Evolutionary conservation across 192 early-diverging fungal genomes (phyloP).

Genomic region (Gorgonomyces haynaldii): DNA sequence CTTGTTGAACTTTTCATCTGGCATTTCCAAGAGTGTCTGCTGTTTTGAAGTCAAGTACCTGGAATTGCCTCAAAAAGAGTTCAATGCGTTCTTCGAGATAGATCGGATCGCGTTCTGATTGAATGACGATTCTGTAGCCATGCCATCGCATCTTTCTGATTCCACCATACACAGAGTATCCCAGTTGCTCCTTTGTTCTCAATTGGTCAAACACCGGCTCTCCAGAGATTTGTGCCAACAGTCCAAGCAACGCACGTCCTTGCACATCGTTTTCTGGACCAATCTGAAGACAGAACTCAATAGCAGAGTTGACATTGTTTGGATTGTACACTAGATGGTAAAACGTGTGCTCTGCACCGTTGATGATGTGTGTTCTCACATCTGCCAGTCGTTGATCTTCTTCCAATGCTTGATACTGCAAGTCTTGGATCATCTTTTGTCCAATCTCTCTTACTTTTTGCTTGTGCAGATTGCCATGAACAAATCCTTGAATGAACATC

Average conservation of each 20-base stretch:
- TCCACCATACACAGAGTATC: constrained; percentile 66
- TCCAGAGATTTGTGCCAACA: constrained; percentile 69
- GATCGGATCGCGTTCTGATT: constrained; percentile 72
- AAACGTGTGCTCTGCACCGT: constrained; percentile 32
- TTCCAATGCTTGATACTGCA: background rate
- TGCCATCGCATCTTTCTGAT: constrained; percentile 61
- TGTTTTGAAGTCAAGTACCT: constrained; percentile 17
- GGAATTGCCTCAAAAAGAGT: constrained; percentile 55
- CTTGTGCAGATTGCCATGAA: constrained; percentile 60
- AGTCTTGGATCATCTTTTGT: background rate
- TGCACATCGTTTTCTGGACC: constrained; percentile 55
- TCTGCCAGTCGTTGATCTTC: no score
- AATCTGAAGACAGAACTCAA: constrained; percentile 75
- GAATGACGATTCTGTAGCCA: constrained; percentile 71
- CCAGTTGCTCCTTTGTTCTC: constrained; percentile 70
- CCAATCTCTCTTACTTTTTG: background rate
- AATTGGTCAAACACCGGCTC: constrained; percentile 91
- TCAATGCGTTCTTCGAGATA: constrained; percentile 73
- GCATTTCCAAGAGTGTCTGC: constrained; percentile 39
- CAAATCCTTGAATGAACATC: constrained; percentile 66
- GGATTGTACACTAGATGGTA: constrained; percentile 44
- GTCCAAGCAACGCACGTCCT: constrained; percentile 52
- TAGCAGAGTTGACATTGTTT: constrained; percentile 77
- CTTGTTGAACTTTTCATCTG: constrained; percentile 49
- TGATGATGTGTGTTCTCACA: no score